Percentiles rank a stretch among this genome's conserved stretches.
These are phyloP conservation scores for Grigorovia jiainica DNA, from an alignment of 805 yeast genomes.

Conservation along the genomic window DNA sequence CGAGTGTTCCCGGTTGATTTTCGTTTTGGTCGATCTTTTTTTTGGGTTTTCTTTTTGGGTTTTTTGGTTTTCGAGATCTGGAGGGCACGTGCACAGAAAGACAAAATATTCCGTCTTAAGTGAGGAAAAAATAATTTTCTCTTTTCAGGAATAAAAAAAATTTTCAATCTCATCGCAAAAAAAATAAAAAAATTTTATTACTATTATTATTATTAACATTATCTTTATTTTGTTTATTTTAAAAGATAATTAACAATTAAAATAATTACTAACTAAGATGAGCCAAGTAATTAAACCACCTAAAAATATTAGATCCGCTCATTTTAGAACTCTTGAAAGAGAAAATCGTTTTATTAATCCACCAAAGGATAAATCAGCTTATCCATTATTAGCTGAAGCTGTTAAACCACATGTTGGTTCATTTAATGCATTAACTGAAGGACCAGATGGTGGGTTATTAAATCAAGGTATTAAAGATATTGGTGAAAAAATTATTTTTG, in stretches of 20 bases:
- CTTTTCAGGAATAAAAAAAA: slow-evolving; percentile 2
- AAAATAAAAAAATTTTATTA: not conserved
- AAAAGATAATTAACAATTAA: not conserved
- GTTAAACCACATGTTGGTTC: slow-evolving; percentile 94
- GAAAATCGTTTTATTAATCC: slow-evolving; percentile 81
- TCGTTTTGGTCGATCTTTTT: no score
- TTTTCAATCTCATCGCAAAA: slow-evolving; percentile 4
- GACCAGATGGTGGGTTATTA: slow-evolving; percentile 74
- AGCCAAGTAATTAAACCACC: slow-evolving; percentile 26
- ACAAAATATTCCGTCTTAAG: not conserved
- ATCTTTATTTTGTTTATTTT: not conserved
- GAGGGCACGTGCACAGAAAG: no score
- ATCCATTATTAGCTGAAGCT: slow-evolving; percentile 77
- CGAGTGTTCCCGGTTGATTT: no score
- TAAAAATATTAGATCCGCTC: slow-evolving; percentile 31
- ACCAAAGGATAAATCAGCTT: slow-evolving; percentile 76
- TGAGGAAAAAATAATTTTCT: not conserved
- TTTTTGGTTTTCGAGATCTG: no score
- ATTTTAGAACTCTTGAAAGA: slow-evolving; percentile 68
- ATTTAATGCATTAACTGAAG: slow-evolving; percentile 89
- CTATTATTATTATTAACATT: not conserved
- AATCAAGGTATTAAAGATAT: slow-evolving; percentile 83
- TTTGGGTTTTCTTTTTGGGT: no score
- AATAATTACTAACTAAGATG: slow-evolving; percentile 12
- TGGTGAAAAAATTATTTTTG: slow-evolving; percentile 78